Conservation (phyloP, 148 eudicot genomes). For the Silene conica region DNA sequence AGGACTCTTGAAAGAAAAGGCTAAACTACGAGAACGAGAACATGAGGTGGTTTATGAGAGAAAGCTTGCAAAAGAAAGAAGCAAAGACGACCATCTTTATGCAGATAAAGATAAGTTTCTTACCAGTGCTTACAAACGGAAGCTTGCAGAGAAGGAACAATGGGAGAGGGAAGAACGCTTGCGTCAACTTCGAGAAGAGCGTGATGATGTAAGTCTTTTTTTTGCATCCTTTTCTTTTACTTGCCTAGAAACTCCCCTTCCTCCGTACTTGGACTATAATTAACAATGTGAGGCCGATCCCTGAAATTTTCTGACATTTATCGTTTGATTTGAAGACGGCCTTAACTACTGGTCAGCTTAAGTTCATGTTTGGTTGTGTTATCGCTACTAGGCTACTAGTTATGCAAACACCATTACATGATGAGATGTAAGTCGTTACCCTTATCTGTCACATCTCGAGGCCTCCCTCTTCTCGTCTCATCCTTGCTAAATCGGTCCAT, state of each 20-base stretch:
- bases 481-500: background rate
- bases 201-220: slow-evolving; percentile 62
- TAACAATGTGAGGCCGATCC: too few species aligned
- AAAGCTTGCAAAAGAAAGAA: slow-evolving; percentile 90
- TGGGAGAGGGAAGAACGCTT: slow-evolving; percentile 81
- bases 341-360: too few species aligned
- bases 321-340: too few species aligned
- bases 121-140: slow-evolving; percentile 82
- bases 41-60: slow-evolving; percentile 85
- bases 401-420: background rate
- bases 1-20: slow-evolving; percentile 58
- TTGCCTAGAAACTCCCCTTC: background rate
- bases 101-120: slow-evolving; percentile 87
- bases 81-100: slow-evolving; percentile 71
- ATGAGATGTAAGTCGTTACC: background rate
- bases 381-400: too few species aligned
- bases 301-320: too few species aligned
- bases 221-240: slow-evolving; percentile 1
- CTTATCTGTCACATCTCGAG: too few species aligned
- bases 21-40: slow-evolving; percentile 70
- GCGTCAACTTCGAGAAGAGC: slow-evolving; percentile 70
- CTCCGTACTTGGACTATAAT: too few species aligned
- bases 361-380: too few species aligned
- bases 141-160: slow-evolving; percentile 83
- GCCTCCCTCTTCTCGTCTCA: too few species aligned